Evolutionary conservation across 108 stramenopile species (phyloP).

Genomic region (Nitzschia sp.): DNA sequence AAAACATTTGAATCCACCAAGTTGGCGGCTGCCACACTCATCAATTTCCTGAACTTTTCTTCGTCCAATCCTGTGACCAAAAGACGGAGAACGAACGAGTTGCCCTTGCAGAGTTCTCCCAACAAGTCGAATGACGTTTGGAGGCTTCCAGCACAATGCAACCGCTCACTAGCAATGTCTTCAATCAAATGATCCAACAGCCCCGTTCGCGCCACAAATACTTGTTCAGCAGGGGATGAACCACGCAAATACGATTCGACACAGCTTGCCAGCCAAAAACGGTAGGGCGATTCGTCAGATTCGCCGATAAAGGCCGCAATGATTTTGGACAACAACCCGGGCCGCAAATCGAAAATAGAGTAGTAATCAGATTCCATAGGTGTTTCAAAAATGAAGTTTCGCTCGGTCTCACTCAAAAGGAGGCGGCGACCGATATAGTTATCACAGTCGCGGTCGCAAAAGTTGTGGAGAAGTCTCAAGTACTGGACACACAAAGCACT

Average conservation of each 20-base stretch:
- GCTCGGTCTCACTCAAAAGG: slow-evolving; percentile 46
- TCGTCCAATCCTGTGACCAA: slow-evolving; percentile 51
- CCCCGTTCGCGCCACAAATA: slow-evolving; percentile 57
- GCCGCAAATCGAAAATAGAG: slow-evolving; percentile 19
- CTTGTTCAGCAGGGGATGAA: slow-evolving; percentile 61
- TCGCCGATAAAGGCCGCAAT: slow-evolving; percentile 64
- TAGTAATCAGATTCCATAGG: background rate
- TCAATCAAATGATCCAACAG: slow-evolving; percentile 59
- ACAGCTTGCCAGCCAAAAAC: slow-evolving; percentile 89
- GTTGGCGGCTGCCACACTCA: slow-evolving; percentile 69
- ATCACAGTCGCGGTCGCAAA: slow-evolving; percentile 84
- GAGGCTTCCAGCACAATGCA: slow-evolving; percentile 71
- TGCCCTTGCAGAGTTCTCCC: slow-evolving; percentile 85
- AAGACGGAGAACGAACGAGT: slow-evolving; percentile 42
- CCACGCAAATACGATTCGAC: slow-evolving; percentile 86
- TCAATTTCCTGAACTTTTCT: slow-evolving; percentile 58
- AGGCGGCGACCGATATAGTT: slow-evolving; percentile 47
- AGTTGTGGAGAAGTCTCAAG: slow-evolving; percentile 84
- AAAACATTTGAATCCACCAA: slow-evolving; percentile 92
- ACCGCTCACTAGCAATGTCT: slow-evolving; percentile 50
- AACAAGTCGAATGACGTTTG: slow-evolving; percentile 89
- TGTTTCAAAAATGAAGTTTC: slow-evolving; percentile 32
- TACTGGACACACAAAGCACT: slow-evolving; percentile 84
- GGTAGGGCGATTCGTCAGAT: slow-evolving; percentile 73
- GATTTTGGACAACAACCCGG: slow-evolving; percentile 73